These are phyloP conservation scores for Aspergillus viridinutans DNA, from an alignment of 2,329 filamentous ascomycete species.

Conservation along the genomic window DNA sequence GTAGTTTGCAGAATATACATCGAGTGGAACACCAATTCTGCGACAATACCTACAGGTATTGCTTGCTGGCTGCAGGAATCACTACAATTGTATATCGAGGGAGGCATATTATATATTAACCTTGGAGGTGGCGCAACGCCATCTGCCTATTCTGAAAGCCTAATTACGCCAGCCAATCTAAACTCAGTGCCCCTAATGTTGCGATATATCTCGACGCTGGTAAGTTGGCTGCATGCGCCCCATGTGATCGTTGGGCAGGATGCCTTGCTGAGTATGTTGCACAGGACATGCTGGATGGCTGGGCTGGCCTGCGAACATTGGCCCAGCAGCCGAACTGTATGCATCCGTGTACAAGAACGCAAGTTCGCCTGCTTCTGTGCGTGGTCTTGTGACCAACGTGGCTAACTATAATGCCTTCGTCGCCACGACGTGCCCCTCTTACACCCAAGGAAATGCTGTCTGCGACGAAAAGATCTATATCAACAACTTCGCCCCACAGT, in stretches of 20 bases:
- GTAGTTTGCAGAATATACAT: slow-evolving; percentile 2
- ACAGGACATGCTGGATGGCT: slow-evolving; percentile 58
- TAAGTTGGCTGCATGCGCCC: too few species aligned
- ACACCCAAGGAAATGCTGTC: slow-evolving; percentile 46
- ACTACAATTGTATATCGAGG: too few species aligned
- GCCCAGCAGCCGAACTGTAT: slow-evolving; percentile 49
- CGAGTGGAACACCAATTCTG: background rate
- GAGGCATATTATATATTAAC: too few species aligned
- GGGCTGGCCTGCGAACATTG: slow-evolving; percentile 58
- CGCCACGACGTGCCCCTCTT: slow-evolving; percentile 42
- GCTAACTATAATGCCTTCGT: slow-evolving; percentile 57
- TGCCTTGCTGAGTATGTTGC: slow-evolving; percentile 47
- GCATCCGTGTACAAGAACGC: slow-evolving; percentile 46
- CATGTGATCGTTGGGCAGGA: slow-evolving; percentile 19
- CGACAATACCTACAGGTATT: background rate
- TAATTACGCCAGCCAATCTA: background rate
- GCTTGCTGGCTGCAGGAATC: background rate
- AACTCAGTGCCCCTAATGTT: too few species aligned
- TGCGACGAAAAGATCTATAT: slow-evolving; percentile 53
- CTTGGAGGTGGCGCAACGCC: background rate
- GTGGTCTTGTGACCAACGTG: slow-evolving; percentile 55
- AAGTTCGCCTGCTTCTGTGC: slow-evolving; percentile 45
- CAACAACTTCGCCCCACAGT: slow-evolving; percentile 46
- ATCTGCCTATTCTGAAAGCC: background rate
- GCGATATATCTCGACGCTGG: too few species aligned